Conservation (phyloP, 345 rosid species). For the Aquilaria sinensis region DNA sequence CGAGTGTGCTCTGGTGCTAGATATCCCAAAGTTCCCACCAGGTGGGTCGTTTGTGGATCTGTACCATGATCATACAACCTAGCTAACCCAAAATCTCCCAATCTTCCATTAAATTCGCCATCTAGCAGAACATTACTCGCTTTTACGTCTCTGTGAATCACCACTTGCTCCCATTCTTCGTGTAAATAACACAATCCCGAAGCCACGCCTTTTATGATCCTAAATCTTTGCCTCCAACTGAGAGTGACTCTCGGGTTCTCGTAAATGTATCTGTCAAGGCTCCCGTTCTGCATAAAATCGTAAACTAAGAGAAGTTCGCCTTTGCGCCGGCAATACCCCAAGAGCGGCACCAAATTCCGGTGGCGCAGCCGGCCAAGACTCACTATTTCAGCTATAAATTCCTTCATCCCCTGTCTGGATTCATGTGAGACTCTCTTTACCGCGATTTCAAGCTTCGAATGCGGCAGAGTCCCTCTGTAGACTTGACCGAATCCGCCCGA, state of each 20-base stretch:
- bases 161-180: constrained; percentile 74
- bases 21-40: constrained; percentile 75
- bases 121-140: constrained; percentile 76
- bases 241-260: constrained; percentile 19
- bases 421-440: constrained; percentile 56
- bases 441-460: constrained; percentile 36
- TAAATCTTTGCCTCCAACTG: constrained; percentile 62
- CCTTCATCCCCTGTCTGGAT: constrained; percentile 70
- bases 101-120: constrained; percentile 48
- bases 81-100: constrained; percentile 85
- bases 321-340: constrained; percentile 67
- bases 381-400: constrained; percentile 67
- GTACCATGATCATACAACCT: constrained; percentile 56
- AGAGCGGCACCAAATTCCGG: constrained; percentile 62
- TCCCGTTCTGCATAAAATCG: constrained; percentile 63
- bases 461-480: constrained; percentile 46
- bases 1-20: constrained; percentile 72
- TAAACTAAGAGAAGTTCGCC: constrained; percentile 59
- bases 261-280: constrained; percentile 43
- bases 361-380: constrained; percentile 65
- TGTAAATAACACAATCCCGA: constrained; percentile 60
- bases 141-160: constrained; percentile 72
- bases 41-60: constrained; percentile 31
- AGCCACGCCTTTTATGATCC: constrained; percentile 60
- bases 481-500: constrained; percentile 71